Conservation (phyloP, 2,329 filamentous ascomycete genomes). For the Apiospora hydei region DNA sequence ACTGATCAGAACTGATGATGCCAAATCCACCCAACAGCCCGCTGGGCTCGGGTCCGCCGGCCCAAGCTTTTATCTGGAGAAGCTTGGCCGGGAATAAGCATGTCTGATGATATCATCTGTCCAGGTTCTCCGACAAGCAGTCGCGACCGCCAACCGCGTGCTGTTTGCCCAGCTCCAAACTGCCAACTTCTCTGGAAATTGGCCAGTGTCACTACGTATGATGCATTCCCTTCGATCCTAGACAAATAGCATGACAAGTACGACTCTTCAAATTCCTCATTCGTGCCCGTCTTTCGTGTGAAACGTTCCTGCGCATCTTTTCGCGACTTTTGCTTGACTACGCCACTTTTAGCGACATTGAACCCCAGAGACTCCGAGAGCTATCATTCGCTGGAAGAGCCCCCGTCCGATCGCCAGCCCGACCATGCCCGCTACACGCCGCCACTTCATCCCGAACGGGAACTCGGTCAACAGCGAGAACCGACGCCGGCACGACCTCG, state of each 20-base stretch:
- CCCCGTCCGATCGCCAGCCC: background rate
- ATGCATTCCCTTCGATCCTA: background rate
- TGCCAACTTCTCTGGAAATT: background rate
- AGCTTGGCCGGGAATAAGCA: background rate
- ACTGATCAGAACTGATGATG: background rate
- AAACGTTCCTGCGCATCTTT: background rate
- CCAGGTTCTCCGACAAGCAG: background rate
- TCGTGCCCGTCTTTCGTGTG: background rate
- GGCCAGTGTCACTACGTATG: background rate
- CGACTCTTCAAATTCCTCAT: background rate
- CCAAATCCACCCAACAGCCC: background rate
- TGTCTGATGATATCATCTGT: conserved; percentile 12
- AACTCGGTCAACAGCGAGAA: background rate
- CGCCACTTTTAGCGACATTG: background rate
- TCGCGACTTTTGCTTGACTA: background rate
- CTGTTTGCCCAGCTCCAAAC: conserved; percentile 8
- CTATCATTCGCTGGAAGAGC: background rate
- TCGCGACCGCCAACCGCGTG: conserved; percentile 14
- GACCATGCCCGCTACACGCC: conserved; percentile 13
- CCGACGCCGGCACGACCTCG: background rate
- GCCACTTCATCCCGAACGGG: background rate
- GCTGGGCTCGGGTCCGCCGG: background rate
- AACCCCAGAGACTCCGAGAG: background rate
- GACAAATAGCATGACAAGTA: background rate
- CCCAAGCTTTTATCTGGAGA: background rate